Evolutionary conservation across 1,284 basidiomycete species (phyloP).

Genomic region (Wallemia mellicola): DNA sequence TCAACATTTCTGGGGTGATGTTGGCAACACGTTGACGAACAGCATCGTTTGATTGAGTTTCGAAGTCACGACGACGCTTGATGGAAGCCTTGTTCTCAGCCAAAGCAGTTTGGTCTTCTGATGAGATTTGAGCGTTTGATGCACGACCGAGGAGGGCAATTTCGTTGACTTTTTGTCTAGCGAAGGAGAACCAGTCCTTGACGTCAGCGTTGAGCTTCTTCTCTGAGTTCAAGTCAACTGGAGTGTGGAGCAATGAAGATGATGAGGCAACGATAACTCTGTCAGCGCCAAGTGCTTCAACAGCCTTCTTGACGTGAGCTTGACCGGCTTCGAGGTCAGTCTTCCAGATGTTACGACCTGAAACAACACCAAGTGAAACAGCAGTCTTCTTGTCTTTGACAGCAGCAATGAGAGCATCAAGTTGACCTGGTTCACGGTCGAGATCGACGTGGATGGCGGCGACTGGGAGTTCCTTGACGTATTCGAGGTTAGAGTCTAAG

Average conservation of each 20-base stretch:
- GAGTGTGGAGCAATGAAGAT: constrained; percentile 92
- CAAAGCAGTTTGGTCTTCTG: constrained; percentile 22
- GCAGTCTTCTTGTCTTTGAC: constrained; percentile 51
- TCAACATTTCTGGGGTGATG: constrained; percentile 61
- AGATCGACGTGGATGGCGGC: constrained; percentile 90
- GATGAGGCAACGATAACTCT: constrained; percentile 86
- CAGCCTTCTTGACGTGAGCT: constrained; percentile 55
- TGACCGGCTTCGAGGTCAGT: constrained; percentile 65
- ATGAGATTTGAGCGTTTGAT: constrained; percentile 34
- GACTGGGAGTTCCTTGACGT: constrained; percentile 72
- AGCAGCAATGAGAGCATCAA: constrained; percentile 53
- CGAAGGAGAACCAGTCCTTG: constrained; percentile 97
- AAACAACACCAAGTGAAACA: constrained; percentile 85
- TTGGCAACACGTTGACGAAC: constrained; percentile 84
- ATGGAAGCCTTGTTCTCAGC: constrained; percentile 78
- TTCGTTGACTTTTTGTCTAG: constrained; percentile 81
- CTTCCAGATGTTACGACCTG: constrained; percentile 99
- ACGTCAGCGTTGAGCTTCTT: constrained; percentile 68
- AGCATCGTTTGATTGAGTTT: constrained; percentile 73
- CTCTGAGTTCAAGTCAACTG: constrained; percentile 79
- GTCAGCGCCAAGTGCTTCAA: constrained; percentile 47
- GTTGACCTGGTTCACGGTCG: constrained; percentile 68
- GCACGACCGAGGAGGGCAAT: constrained; percentile 61
- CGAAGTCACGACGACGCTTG: constrained; percentile 80
- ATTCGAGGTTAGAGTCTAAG: constrained; percentile 70